These are phyloP conservation scores for Saksenaea vasiformis DNA, from an alignment of 371 early-diverging fungal species.

Conservation along the genomic window DNA sequence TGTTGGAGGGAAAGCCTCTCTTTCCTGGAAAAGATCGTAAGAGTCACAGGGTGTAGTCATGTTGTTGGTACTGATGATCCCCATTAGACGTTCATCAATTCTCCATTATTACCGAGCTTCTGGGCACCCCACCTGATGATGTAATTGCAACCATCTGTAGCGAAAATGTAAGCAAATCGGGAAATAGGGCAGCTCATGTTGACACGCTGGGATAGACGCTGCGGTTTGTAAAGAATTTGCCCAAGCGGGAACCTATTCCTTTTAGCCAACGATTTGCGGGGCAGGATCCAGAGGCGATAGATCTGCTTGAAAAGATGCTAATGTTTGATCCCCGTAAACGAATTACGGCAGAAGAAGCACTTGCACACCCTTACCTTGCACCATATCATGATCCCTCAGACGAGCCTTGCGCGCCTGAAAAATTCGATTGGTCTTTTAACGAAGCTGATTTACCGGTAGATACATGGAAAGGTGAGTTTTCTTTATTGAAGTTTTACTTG, in stretches of 20 bases:
- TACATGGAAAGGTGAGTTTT: conserved; percentile 78
- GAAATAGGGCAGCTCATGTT: background rate
- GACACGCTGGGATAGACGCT: conserved; percentile 65
- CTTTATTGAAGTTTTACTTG: background rate
- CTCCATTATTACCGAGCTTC: conserved; percentile 88
- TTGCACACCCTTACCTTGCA: conserved; percentile 85
- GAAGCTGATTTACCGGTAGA: conserved; percentile 88
- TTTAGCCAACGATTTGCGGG: conserved; percentile 64
- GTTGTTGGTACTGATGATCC: background rate
- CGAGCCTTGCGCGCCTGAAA: conserved; percentile 80
- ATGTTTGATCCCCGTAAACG: conserved; percentile 92
- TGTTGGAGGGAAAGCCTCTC: conserved; percentile 93
- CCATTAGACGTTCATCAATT: conserved; percentile 87
- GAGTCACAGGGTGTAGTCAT: conserved; percentile 20
- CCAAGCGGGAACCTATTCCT: conserved; percentile 77
- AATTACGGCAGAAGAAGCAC: conserved; percentile 86
- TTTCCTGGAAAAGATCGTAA: conserved; percentile 97
- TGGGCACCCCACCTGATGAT: conserved; percentile 94
- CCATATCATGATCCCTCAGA: conserved; percentile 95
- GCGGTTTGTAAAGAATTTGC: conserved; percentile 88
- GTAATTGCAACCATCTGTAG: conserved; percentile 92
- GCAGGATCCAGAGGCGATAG: conserved; percentile 72
- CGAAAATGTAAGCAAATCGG: conserved; percentile 68
- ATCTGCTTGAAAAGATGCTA: conserved; percentile 89
- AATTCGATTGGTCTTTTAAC: conserved; percentile 95